A percentile compares a stretch with the other conserved stretches of the same genome.
phyloP scores from a whole-genome alignment of 805 yeast genomes.

The Alloascoidea africana region DNA sequence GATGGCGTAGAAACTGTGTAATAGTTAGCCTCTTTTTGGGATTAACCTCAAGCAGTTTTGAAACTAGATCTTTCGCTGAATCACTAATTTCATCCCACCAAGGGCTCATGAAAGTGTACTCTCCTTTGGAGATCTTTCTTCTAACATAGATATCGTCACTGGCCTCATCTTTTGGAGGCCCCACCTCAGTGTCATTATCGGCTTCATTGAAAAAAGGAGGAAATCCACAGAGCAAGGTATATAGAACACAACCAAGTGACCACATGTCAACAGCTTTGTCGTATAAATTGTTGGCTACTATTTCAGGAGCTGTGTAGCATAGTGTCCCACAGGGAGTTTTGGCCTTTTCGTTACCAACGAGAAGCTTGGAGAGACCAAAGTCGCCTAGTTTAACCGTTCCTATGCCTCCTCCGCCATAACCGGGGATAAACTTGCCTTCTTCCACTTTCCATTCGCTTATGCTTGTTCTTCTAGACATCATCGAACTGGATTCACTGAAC shows the following conservation, averaged over 20 bases:
- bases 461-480: background rate
- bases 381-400: conserved; percentile 88
- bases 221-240: conserved; percentile 89
- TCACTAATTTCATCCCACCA: conserved; percentile 81
- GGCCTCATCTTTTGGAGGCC: too few relatives aligned
- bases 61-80: conserved; percentile 58
- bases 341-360: conserved; percentile 74
- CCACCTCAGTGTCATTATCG: too few relatives aligned
- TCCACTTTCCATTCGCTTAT: conserved; percentile 54
- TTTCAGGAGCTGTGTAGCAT: conserved; percentile 98
- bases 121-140: conserved; percentile 67
- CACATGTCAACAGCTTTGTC: conserved; percentile 96
- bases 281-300: conserved; percentile 84
- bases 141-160: conserved; percentile 53
- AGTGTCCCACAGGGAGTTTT: conserved; percentile 99
- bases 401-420: conserved; percentile 85
- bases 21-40: conserved; percentile 55
- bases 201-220: conserved; percentile 86
- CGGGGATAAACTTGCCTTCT: conserved; percentile 73
- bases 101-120: conserved; percentile 60
- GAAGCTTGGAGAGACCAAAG: conserved; percentile 85
- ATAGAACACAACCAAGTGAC: conserved; percentile 95
- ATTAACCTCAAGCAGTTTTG: conserved; percentile 54
- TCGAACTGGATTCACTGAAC: too few relatives aligned
- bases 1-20: conserved; percentile 57